These are phyloP conservation scores for Helotiales sp. DNA, from an alignment of 2,329 filamentous ascomycete species.

Conservation along the genomic window DNA sequence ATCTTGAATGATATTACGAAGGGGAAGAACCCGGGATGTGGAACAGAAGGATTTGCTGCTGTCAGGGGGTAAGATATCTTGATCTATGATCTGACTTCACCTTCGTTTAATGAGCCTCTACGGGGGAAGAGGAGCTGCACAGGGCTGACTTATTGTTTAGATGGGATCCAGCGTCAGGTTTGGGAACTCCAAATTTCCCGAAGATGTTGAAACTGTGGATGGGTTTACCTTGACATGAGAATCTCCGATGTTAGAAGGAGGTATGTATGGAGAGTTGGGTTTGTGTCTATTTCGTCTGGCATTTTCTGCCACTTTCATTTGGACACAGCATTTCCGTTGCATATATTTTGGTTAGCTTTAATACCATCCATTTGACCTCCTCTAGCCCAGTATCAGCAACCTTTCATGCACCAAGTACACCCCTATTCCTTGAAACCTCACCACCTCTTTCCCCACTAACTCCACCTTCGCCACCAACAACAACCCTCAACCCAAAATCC, in stretches of 20 bases:
- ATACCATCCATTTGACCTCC: too few relatives aligned
- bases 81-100: neutral
- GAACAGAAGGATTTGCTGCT: slow-evolving; percentile 38
- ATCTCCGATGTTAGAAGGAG: neutral
- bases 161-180: slow-evolving; percentile 42
- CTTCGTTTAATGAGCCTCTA: too few relatives aligned
- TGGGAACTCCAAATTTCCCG: slow-evolving; percentile 39
- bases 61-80: slow-evolving; percentile 42
- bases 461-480: too few relatives aligned
- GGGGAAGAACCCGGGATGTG: slow-evolving; percentile 48
- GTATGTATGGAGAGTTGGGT: neutral
- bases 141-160: neutral
- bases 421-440: too few relatives aligned
- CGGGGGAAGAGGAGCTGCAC: neutral
- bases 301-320: too few relatives aligned
- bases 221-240: slow-evolving; percentile 13
- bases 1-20: slow-evolving; percentile 43
- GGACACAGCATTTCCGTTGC: too few relatives aligned
- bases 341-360: too few relatives aligned
- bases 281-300: neutral
- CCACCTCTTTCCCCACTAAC: too few relatives aligned
- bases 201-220: slow-evolving; percentile 24
- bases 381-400: too few relatives aligned
- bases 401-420: too few relatives aligned
- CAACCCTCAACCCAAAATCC: too few relatives aligned